These are phyloP conservation scores for Blastobotrys capitulatus DNA, from an alignment of 1,139 yeast species.

Conservation along the genomic window DNA sequence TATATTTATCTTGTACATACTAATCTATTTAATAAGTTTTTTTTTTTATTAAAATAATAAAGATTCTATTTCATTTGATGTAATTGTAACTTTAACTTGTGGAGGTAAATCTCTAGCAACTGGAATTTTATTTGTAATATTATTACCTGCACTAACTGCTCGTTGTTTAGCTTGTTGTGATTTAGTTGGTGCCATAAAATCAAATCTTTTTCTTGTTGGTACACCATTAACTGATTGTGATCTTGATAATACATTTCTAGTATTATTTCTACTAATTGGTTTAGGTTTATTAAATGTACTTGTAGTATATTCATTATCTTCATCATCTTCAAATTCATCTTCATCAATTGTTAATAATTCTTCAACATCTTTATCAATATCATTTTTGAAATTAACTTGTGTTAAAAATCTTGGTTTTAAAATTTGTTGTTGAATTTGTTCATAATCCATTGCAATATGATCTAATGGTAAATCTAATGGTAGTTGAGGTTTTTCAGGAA, in stretches of 20 bases:
- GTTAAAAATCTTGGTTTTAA: neutral
- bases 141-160: neutral
- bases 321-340: neutral
- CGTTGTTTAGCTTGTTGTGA: constrained; percentile 22
- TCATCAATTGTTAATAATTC: neutral
- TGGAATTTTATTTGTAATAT: neutral
- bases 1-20: neutral
- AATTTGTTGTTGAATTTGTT: constrained; percentile 12
- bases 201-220: constrained; percentile 8
- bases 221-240: neutral
- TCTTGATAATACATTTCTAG: neutral
- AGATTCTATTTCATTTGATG: constrained; percentile 2
- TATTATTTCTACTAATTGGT: no score
- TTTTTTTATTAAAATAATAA: neutral
- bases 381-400: neutral
- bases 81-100: constrained; percentile 6
- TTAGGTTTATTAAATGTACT: no score
- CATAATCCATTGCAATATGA: constrained; percentile 23
- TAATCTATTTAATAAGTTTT: neutral
- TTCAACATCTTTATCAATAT: neutral
- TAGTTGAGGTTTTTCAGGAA: constrained; percentile 14
- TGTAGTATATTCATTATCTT: no score
- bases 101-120: constrained; percentile 9
- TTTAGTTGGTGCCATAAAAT: constrained; percentile 21
- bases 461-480: constrained; percentile 21